phyloP scores from a whole-genome alignment of 306 rosid species.

The Carpinus viminea region DNA sequence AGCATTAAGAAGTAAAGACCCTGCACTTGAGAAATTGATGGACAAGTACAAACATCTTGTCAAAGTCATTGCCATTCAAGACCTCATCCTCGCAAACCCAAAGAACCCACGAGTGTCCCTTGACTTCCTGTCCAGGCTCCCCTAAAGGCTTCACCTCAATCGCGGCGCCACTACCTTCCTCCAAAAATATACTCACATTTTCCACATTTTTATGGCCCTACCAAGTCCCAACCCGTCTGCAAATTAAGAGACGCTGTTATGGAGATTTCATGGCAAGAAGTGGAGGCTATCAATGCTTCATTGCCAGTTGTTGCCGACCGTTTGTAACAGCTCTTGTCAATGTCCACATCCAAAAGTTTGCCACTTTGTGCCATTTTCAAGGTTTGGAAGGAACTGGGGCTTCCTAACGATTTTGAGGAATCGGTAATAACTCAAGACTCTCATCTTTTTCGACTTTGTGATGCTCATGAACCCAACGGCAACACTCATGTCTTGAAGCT shows the following conservation, averaged over 20 bases:
- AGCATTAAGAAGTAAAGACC: slow-evolving; percentile 72
- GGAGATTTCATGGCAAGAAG: slow-evolving; percentile 51
- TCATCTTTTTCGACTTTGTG: slow-evolving; percentile 64
- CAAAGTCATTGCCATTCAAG: slow-evolving; percentile 78
- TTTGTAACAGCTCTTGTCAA: slow-evolving; percentile 63
- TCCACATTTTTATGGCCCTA: slow-evolving; percentile 66
- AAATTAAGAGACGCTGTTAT: slow-evolving; percentile 60
- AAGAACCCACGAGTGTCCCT: slow-evolving; percentile 55
- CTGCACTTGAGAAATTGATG: slow-evolving; percentile 89
- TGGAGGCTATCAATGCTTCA: slow-evolving; percentile 53
- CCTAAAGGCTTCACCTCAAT: slow-evolving; percentile 86
- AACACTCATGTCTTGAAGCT: slow-evolving; percentile 78
- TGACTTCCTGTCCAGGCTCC: slow-evolving; percentile 73
- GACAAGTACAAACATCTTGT: slow-evolving; percentile 74
- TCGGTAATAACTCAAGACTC: slow-evolving; percentile 56
- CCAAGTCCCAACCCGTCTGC: slow-evolving; percentile 63
- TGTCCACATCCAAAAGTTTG: slow-evolving; percentile 66
- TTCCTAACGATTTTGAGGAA: slow-evolving; percentile 94
- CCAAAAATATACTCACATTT: slow-evolving; percentile 78
- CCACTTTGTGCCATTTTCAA: slow-evolving; percentile 87
- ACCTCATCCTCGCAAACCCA: slow-evolving; percentile 84
- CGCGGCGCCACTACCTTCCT: slow-evolving; percentile 77
- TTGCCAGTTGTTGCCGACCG: slow-evolving; percentile 65
- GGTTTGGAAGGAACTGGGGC: slow-evolving; percentile 88
- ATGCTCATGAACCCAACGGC: slow-evolving; percentile 50